Evolutionary conservation across 352 stramenopile species (phyloP), one percentile per base, ranked within the genome.

Genomic region (Phytophthora palmivora): DNA sequence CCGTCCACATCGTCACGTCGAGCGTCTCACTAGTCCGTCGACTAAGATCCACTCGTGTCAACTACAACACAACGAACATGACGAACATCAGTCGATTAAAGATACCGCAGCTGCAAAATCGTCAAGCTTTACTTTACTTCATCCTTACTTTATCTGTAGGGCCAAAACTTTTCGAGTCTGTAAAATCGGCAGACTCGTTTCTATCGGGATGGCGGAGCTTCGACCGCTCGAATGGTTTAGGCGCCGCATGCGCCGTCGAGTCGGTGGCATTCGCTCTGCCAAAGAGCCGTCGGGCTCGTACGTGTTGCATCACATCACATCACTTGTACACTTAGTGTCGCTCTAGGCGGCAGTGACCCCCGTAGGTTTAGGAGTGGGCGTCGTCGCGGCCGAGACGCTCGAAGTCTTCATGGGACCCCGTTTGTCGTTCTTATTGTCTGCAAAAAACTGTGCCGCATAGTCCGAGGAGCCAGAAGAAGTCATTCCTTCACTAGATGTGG

Each of bases 361-460:
- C 15, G 76, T 79, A 16, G 72, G 65, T 47, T 84, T 84, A 19
- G 66, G 70, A 16, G 68, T 76, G 12, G 68, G 56, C n/a, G 70
- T 75, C 21, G 69, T 60, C 39, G 69, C 64, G 0, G 56, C 65
- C 19, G 69, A 65, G 30, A 74, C 64, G 14, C 63, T 70, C 1
- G 68, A 73, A 28, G 60, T 66, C 60, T 79, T 78, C 54, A 72
- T 67, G 36, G 61, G 58, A 46, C 63, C 66, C 37, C 72, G 69
- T 9, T 84, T 88, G 71, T 80, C 70, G 55, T 67, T 71, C 58
- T 80, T 84, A 43, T 58, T 64, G 49, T 86, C 80, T 10, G 78
- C 80, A 53, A 89, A 89, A 62, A 89, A 89, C 58, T 89, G 80
- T 32, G 80, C 78, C 38, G 80, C 75, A 58, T 89, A 89, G 60